Conservation (phyloP, 495 filamentous ascomycete species). For the Staphylotrichum longicolle region DNA sequence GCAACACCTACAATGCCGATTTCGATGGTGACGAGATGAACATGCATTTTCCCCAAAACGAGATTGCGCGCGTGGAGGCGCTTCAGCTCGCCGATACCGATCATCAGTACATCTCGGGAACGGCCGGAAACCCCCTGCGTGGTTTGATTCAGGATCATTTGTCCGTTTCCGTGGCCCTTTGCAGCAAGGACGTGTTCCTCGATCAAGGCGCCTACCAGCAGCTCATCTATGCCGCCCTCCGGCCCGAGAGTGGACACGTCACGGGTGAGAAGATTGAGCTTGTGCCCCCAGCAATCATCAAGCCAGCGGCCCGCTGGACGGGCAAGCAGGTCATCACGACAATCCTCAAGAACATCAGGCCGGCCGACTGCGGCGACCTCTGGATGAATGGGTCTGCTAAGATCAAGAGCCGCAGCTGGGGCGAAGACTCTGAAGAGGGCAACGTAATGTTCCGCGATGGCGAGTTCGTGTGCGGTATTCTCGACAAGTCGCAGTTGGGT, state of each 20-base stretch:
- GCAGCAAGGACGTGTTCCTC: slow-evolving; percentile 91
- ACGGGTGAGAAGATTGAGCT: slow-evolving; percentile 66
- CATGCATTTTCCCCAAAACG: slow-evolving; percentile 99
- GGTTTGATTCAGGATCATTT: slow-evolving; percentile 99
- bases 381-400: slow-evolving; percentile 76
- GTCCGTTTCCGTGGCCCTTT: slow-evolving; percentile 87
- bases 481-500: slow-evolving; percentile 95
- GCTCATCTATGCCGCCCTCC: slow-evolving; percentile 80
- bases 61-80: slow-evolving; percentile 88
- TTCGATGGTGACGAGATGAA: slow-evolving; percentile 99
- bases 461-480: slow-evolving; percentile 82
- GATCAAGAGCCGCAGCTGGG: slow-evolving; percentile 74
- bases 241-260: slow-evolving; percentile 86
- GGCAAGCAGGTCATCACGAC: slow-evolving; percentile 96
- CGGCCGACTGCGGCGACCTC: slow-evolving; percentile 68
- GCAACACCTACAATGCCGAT: slow-evolving; percentile 99
- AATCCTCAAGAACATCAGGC: slow-evolving; percentile 86
- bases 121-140: slow-evolving; percentile 89
- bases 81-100: slow-evolving; percentile 92
- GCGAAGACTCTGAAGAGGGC: slow-evolving; percentile 58
- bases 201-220: slow-evolving; percentile 86
- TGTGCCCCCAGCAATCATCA: slow-evolving; percentile 75
- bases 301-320: slow-evolving; percentile 85
- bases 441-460: slow-evolving; percentile 83
- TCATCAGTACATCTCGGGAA: slow-evolving; percentile 92